Evolutionary conservation across 2,329 filamentous ascomycete species (phyloP), one percentile per base, ranked within the genome.

Genomic region (Fusarium tanahbumbuense): DNA sequence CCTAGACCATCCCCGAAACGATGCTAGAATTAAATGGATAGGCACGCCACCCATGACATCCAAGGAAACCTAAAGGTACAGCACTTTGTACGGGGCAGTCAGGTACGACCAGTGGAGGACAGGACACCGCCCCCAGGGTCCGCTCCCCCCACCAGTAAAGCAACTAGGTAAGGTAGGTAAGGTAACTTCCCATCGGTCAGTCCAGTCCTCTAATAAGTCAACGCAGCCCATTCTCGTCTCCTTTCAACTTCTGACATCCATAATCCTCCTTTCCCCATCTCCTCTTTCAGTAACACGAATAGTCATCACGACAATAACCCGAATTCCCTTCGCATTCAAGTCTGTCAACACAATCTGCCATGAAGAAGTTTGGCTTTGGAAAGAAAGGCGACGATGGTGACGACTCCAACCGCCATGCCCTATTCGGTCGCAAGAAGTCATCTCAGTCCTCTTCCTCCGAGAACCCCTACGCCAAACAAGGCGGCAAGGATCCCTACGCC

Each of bases 331-430:
- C 50, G 37, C 8, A 56, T 22, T 28, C 50, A 42, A 41, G 2
- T 15, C 20, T 5, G 6, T 13, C 6, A 42, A 54, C 34, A 28
- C 23, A 56, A 42, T 40, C 52, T 28, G 58, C 66, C 67, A 90
- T 90, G 88, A 87, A 85, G 81, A 88, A 87, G 73, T 88, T 90
- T 72, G 85, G 86, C 50, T 85, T 89, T 69, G 83, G 86, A 68
- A 88, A 85, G 80, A 89, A 87, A 76, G 78, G 77, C 50, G 82
- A 84, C 56, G 85, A 86, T 55, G 79, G 77, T 71, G 85, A 86
- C 62, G 83, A 86, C 46, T 76, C 80, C 57, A 84, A 79, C 70
- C 83, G 85, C 59, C 80, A 81, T 70, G 84, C 86, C 47, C 82
- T 88, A 54, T 88, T 88, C 73, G 81, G 85, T 70, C 81, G 83